phyloP scores from a whole-genome alignment of 305 asterid genomes.

The Andrographis paniculata region DNA sequence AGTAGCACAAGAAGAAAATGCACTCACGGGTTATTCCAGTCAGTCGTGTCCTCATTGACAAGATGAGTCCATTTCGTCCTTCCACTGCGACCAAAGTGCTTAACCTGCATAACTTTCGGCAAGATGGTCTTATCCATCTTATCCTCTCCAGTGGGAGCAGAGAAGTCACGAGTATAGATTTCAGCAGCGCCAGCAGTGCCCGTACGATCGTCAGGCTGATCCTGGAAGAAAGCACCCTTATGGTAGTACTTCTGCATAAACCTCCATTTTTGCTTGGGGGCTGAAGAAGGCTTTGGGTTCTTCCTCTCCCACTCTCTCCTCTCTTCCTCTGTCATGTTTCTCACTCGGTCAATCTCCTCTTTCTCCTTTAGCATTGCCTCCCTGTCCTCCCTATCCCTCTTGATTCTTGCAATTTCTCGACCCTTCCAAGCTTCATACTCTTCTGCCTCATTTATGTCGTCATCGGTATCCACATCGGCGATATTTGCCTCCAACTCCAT shows the following conservation, averaged over 20 bases:
- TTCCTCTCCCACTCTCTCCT: slow-evolving; percentile 97
- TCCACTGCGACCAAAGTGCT: slow-evolving; percentile 98
- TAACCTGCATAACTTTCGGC: slow-evolving; percentile 99
- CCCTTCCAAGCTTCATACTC: slow-evolving; percentile 94
- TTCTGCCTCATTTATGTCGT: slow-evolving; percentile 84
- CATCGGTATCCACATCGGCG: slow-evolving; percentile 90
- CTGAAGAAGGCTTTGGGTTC: slow-evolving; percentile 52
- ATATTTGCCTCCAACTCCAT: slow-evolving; percentile 57
- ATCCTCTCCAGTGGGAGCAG: slow-evolving; percentile 85
- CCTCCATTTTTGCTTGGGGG: slow-evolving; percentile 62
- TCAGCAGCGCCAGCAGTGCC: slow-evolving; percentile 60
- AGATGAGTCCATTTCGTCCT: slow-evolving; percentile 98
- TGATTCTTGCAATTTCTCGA: slow-evolving; percentile 88
- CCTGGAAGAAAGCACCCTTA: slow-evolving; percentile 93
- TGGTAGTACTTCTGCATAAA: slow-evolving; percentile 98
- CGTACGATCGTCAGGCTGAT: slow-evolving; percentile 50
- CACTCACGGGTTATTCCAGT: slow-evolving; percentile 93
- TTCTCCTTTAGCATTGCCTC: slow-evolving; percentile 75
- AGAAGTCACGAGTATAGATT: slow-evolving; percentile 70
- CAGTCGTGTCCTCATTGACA: slow-evolving; percentile 93
- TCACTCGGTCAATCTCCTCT: slow-evolving; percentile 86
- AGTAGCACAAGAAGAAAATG: slow-evolving; percentile 17
- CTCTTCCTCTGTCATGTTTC: slow-evolving; percentile 98
- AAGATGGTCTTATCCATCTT: slow-evolving; percentile 81
- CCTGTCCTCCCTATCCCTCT: slow-evolving; percentile 85